Base-by-base conservation (phyloP, 345 rosid genomes). In the Rubroshorea leprosula region DNA sequence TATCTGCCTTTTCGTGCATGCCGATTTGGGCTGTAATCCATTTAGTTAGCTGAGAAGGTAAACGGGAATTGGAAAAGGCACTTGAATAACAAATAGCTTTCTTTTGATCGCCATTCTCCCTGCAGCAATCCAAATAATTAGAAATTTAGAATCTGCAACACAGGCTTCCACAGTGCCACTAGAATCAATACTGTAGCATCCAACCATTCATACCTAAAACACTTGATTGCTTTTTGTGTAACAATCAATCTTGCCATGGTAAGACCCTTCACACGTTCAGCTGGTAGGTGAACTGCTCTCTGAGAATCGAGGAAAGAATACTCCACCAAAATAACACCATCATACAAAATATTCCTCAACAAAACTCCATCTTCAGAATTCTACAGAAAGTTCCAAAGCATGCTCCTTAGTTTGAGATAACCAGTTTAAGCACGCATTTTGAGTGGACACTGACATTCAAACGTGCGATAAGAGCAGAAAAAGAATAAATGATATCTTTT, bases 321-420 rank as follows among this genome's bases (percentile, higher is more conserved):
- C 51, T 84, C 90, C 45, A 73, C 90, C 68, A 77, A 60, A 43
- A 79, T 25, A 51, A 63, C 60, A 48, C 78, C 80, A 69, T 81
- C 87, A 48, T 63, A 79, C 16, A 81, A 54, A 66, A 79, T 16
- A 67, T 50, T 73, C 76, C 72, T 79, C 43, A 77, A 54, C 54
- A 67, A 45, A 58, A 38, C 31, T 58, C 51, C 81, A 51, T 79
- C 69, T 65, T 70, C 72, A 26, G 81, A 65, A 49, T 68, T 65
- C 90, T 84, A 79, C 76, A 70, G 4, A 56, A 31, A 47, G 18
- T 1, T 6, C 12, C 8, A 39, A 39, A 39, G 15, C 8, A 27
- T 26, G 45, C 49, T 14, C 2, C 55, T 43, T 57, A 53, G 55
- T 23, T 57, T 8, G 50, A 24, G 49, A 49, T 41, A 52, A 25